These are phyloP conservation scores for Aspergillus hiratsukae DNA, from an alignment of 2,329 filamentous ascomycete species.

Conservation along the genomic window DNA sequence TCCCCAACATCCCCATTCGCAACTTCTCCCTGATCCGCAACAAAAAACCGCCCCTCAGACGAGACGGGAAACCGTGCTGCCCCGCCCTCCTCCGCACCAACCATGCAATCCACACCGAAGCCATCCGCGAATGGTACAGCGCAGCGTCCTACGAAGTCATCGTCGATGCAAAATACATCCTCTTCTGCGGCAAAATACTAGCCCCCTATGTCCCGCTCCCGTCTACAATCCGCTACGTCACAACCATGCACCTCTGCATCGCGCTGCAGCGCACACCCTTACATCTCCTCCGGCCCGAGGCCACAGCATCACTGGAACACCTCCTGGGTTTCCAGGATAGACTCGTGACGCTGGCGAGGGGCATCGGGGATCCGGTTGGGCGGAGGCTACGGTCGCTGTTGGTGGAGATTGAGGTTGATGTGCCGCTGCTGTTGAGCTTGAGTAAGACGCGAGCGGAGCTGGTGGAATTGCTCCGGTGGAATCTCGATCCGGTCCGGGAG, in stretches of 20 bases:
- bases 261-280: constrained; percentile 7
- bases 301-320: constrained; percentile 1
- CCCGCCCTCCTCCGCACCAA: constrained; percentile 8
- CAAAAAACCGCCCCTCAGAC: not conserved
- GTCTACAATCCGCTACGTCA: constrained; percentile 4
- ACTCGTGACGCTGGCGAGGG: not conserved
- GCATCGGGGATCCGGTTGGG: not conserved
- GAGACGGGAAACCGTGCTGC: constrained; percentile 2
- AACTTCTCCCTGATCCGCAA: not conserved
- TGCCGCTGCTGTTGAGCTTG: constrained; percentile 9
- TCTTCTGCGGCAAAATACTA: constrained; percentile 9
- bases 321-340: constrained; percentile 6
- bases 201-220: constrained; percentile 6
- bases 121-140: constrained; percentile 10
- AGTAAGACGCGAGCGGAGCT: constrained; percentile 9
- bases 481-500: constrained; percentile 1
- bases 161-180: constrained; percentile 8
- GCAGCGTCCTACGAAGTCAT: constrained; percentile 6
- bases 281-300: constrained; percentile 1
- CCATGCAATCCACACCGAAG: constrained; percentile 6
- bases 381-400: not conserved
- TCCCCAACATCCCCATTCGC: not conserved
- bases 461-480: constrained; percentile 6
- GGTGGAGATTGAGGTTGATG: constrained; percentile 4
- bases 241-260: constrained; percentile 2